Evolutionary conservation across 2,329 filamentous ascomycete species (phyloP).

Genomic region (Zopfia rhizophila): DNA sequence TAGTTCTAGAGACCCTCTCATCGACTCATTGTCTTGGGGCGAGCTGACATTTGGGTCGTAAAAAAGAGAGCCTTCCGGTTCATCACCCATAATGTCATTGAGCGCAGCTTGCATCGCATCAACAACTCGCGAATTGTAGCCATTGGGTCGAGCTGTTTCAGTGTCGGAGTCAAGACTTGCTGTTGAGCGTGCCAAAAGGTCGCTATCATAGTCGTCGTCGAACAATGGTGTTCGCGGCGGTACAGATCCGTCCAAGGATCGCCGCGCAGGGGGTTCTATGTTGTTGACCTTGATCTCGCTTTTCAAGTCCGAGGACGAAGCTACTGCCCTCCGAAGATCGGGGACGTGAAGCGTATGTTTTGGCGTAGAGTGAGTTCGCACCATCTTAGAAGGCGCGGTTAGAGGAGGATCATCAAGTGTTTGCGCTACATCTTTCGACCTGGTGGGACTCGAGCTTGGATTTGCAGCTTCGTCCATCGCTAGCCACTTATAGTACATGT

Average conservation of each 20-base stretch:
- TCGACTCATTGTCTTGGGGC: conserved; percentile 70
- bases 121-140: conserved; percentile 81
- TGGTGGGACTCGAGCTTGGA: conserved; percentile 39
- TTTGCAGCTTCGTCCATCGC: conserved; percentile 78
- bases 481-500: conserved; percentile 95
- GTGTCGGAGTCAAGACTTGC: conserved; percentile 80
- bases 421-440: conserved; percentile 38
- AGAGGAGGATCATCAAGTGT: conserved; percentile 35
- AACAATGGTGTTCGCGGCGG: conserved; percentile 69
- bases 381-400: conserved; percentile 52
- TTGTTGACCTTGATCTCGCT: conserved; percentile 58
- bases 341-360: conserved; percentile 52
- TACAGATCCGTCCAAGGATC: conserved; percentile 75
- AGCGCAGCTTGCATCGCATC: conserved; percentile 93
- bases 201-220: conserved; percentile 81
- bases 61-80: conserved; percentile 76
- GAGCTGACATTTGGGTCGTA: conserved; percentile 62
- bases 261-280: conserved; percentile 62
- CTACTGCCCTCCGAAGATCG: conserved; percentile 68
- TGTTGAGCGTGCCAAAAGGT: conserved; percentile 79
- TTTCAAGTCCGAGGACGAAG: conserved; percentile 70
- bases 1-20: conserved; percentile 70
- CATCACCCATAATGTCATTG: conserved; percentile 89
- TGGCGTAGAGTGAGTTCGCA: conserved; percentile 59
- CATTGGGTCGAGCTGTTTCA: conserved; percentile 52